These are phyloP conservation scores for Pestalotiopsis sp. DNA, from an alignment of 2,329 filamentous ascomycete genomes.

Conservation along the genomic window DNA sequence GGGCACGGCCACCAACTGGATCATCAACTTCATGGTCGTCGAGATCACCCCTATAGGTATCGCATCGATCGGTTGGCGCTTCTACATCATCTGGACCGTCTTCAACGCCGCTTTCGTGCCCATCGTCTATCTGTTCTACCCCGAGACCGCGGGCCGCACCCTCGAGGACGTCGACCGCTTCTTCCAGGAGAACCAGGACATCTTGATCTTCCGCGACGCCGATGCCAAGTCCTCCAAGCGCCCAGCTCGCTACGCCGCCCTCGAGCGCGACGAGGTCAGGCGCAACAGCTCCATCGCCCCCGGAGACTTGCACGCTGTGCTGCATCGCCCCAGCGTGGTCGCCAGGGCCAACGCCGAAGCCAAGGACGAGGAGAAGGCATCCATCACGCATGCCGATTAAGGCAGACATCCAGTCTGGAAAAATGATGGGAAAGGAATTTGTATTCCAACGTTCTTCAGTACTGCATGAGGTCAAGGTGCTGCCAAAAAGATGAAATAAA, in stretches of 20 bases:
- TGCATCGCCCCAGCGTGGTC: constrained; percentile 15
- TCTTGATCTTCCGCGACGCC: constrained; percentile 24
- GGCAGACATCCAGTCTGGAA: too few relatives aligned
- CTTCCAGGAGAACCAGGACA: constrained; percentile 27
- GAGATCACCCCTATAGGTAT: constrained; percentile 36
- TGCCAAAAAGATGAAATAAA: too few relatives aligned
- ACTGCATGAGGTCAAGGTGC: too few relatives aligned
- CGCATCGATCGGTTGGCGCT: constrained; percentile 48
- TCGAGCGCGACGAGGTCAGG: constrained; percentile 28
- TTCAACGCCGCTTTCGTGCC: constrained; percentile 45
- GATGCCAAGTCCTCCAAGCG: constrained; percentile 26
- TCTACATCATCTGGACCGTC: constrained; percentile 53
- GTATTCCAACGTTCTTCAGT: too few relatives aligned
- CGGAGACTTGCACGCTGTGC: constrained; percentile 13
- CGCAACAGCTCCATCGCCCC: constrained; percentile 18
- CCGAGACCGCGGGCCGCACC: constrained; percentile 18
- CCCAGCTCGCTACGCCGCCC: constrained; percentile 21
- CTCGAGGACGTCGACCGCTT: constrained; percentile 28
- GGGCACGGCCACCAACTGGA: constrained; percentile 37
- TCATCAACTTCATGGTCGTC: constrained; percentile 36
- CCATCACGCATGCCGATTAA: constrained; percentile 14
- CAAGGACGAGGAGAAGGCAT: constrained; percentile 18
- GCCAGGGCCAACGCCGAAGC: constrained; percentile 3
- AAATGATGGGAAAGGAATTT: too few relatives aligned
- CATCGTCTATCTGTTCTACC: constrained; percentile 24